Conservation (phyloP, 257 asterid genomes). For the Galeopsis tetrahit region DNA sequence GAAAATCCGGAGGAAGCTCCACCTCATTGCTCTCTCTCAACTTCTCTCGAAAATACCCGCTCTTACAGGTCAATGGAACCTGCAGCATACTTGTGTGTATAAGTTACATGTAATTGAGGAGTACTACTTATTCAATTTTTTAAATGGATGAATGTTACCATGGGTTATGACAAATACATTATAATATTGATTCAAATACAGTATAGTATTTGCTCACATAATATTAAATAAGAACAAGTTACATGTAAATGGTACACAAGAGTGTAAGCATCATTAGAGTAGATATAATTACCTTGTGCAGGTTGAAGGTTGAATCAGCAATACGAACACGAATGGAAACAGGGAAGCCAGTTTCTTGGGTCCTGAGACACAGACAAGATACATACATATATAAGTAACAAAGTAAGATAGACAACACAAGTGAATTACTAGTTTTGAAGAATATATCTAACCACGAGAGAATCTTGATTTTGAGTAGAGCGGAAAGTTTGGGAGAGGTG, state of each 20-base stretch:
- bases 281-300: constrained; percentile 58
- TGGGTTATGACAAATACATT: too few relatives aligned
- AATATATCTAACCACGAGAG: constrained; percentile 56
- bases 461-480: constrained; percentile 72
- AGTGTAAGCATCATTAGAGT: too few relatives aligned
- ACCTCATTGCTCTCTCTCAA: constrained; percentile 58
- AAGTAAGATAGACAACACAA: background rate
- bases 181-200: too few relatives aligned
- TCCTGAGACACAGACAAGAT: constrained; percentile 43
- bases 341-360: constrained; percentile 74
- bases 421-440: background rate
- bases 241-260: too few relatives aligned
- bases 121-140: too few relatives aligned
- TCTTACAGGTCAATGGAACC: constrained; percentile 59
- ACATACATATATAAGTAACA: background rate
- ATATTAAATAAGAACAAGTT: too few relatives aligned
- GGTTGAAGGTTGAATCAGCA: constrained; percentile 58
- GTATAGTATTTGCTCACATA: too few relatives aligned
- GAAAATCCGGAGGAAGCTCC: constrained; percentile 57
- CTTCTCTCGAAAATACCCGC: constrained; percentile 64
- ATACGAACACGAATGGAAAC: constrained; percentile 58
- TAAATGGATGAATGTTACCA: too few relatives aligned
- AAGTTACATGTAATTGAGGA: too few relatives aligned
- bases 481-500: constrained; percentile 68
- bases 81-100: too few relatives aligned